Conservation (phyloP, 768 basidiomycete genomes). For the Gloeostereum incarnatum region DNA sequence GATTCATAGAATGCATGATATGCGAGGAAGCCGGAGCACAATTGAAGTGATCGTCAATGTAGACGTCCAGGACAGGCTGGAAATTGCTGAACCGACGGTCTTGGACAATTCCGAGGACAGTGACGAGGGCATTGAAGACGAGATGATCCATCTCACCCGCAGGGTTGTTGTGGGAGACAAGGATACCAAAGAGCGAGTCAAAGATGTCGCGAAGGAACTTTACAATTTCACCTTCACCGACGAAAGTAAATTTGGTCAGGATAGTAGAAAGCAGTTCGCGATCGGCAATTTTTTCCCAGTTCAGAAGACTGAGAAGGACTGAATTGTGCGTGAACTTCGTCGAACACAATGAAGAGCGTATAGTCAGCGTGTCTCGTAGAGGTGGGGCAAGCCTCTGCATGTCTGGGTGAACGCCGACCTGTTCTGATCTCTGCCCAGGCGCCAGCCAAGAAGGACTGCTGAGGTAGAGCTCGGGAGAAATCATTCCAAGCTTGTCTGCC, state of each 20-base stretch:
- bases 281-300: conserved; percentile 68
- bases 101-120: conserved; percentile 85
- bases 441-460: conserved; percentile 52
- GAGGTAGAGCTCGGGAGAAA: conserved; percentile 67
- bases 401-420: conserved; percentile 45
- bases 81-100: conserved; percentile 95
- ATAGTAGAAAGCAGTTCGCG: conserved; percentile 60
- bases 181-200: conserved; percentile 85
- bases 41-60: conserved; percentile 84
- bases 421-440: conserved; percentile 51
- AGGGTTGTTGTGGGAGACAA: conserved; percentile 67
- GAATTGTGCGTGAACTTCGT: conserved; percentile 89
- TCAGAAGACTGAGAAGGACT: conserved; percentile 68
- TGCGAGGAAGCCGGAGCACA: conserved; percentile 74
- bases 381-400: conserved; percentile 59
- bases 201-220: conserved; percentile 89
- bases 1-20: conserved; percentile 83
- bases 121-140: conserved; percentile 87
- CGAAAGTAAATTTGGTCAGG: conserved; percentile 81
- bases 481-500: conserved; percentile 58
- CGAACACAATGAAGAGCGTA: conserved; percentile 88
- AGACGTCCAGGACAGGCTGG: conserved; percentile 86
- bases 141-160: conserved; percentile 73
- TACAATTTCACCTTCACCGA: conserved; percentile 90
- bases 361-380: conserved; percentile 65